phyloP scores from a whole-genome alignment of 768 basidiomycete species.

The Termitomyces heimii region DNA sequence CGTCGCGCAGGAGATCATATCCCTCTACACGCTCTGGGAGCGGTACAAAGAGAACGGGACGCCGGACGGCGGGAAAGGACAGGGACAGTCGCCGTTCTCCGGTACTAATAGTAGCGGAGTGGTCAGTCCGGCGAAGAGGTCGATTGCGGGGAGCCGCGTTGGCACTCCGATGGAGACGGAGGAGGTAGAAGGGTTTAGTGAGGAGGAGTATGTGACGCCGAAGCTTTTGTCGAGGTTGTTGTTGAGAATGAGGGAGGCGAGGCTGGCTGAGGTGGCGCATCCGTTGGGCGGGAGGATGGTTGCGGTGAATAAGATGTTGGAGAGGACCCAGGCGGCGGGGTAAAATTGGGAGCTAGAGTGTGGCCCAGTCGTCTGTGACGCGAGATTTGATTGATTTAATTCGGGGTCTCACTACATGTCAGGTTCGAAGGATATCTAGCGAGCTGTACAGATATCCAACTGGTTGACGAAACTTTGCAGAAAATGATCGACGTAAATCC shows the following conservation, averaged over 20 bases:
- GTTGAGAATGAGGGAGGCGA: constrained; percentile 61
- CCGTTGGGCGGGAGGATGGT: constrained; percentile 42
- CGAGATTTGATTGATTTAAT: too few species aligned
- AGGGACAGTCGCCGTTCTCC: constrained; percentile 22
- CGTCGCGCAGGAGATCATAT: constrained; percentile 87
- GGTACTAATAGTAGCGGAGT: constrained; percentile 9
- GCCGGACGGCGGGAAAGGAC: constrained; percentile 23
- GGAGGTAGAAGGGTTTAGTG: constrained; percentile 12
- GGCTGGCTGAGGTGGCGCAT: constrained; percentile 51
- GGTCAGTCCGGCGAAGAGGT: constrained; percentile 21
- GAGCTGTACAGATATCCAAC: background rate
- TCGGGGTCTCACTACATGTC: too few species aligned
- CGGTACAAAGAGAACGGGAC: constrained; percentile 64
- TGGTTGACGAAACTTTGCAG: background rate
- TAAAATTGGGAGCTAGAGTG: constrained; percentile 13
- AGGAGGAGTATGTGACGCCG: constrained; percentile 46
- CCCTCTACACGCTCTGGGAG: constrained; percentile 87
- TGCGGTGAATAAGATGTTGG: constrained; percentile 67
- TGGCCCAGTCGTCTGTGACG: background rate
- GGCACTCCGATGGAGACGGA: constrained; percentile 25
- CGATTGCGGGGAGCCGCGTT: constrained; percentile 17
- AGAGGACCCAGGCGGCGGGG: constrained; percentile 62
- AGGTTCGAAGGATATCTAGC: too few species aligned
- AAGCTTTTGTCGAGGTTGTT: constrained; percentile 49
- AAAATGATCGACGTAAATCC: background rate